Base-by-base conservation (phyloP, 2,329 filamentous ascomycete genomes). In the Pestalotiopsis sp. region DNA sequence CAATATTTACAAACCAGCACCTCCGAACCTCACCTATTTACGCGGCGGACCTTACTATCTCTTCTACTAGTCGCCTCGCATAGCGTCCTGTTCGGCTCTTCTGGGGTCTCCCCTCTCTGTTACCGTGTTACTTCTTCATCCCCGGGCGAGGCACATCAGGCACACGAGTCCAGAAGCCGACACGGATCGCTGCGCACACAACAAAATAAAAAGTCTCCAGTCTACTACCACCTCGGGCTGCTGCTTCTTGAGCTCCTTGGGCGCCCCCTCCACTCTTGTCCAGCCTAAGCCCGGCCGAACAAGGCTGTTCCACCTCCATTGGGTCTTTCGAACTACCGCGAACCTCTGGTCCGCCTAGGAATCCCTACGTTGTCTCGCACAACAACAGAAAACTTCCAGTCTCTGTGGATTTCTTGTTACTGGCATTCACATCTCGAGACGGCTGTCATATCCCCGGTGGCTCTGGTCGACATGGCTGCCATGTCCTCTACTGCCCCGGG, bases 401-500 rank as follows among this genome's bases (percentile, higher is more conserved):
- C n/a, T 26, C 17, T 58, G 56, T 22, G 22, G n/a, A 58, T n/a
- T 35, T 22, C 26, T 58, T 35, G 56, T 17, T 58, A 26, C n/a
- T 35, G 56, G 26, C 22, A 35, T 22, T 26, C 22, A 11, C 56
- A 22, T 35, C 20, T 61, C 58, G 60, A 63, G 60, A 39, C 24
- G 35, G 62, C 56, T 44, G 11, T 44, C 4, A n/a, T 73, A 67
- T 70, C 67, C 68, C 70, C 66, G 70, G 73, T 70, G 69, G 69
- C 40, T 39, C 22, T 56, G 65, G 61, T 67, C 62, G 70, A 70
- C 65, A 88, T 88, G 86, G 82, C 86, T 73, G 81, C 84, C 75
- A 82, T 88, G 77, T 85, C 86, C 71, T 79, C 84, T 71, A 78
- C 84, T 71, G 80, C 79, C 72, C 82, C 83, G 69, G 82, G 82